Base-by-base conservation (phyloP, 2,329 filamentous ascomycete species). In the Hortaea werneckii region DNA sequence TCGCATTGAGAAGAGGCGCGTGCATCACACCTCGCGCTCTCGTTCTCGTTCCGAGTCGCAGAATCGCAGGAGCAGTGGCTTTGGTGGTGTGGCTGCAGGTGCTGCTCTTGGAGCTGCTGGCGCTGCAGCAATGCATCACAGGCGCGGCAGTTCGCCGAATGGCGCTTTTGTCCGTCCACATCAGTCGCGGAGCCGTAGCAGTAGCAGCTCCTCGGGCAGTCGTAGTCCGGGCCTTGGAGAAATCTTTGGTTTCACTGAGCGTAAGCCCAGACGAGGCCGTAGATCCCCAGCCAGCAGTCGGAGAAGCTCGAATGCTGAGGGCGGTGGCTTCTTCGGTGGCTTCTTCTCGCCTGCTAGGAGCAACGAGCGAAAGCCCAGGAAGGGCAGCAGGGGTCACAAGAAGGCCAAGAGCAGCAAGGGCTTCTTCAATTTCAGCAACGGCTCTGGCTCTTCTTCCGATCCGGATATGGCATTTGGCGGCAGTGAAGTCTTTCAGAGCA, bases 341-440 rank as follows among this genome's bases (percentile, higher is more conserved):
- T 59, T 63, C 50, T 63, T 63, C 48, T 59, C 60, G 12, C 56
- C 57, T 26, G 47, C 50, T n/a, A 20, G 20, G 20, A 42, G 49
- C 34, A 58, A 53, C 32, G 50, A 56, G 41, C 52, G 50, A 10
- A 44, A 50, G 39, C 43, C 43, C 3, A 52, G 52, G 10, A 44
- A 47, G 10, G 9, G 29, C 29, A 37, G 43, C 7, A 41, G 45
- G 8, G 52, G 57, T 38, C 53, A 54, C 26, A 49, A 50, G 20
- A 58, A 56, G 52, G 69, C 70, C 54, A 65, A 65, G 52, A 66
- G 38, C 32, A 35, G 32, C 32, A 9, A 62, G 41, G 69, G 70
- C 0, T 72, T 74, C 58, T 75, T 74, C 58, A 69, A 58, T 38
- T 73, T 74, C 51, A 65, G 66, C 41, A 73, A 73, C 51, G 64